These are phyloP conservation scores for Desmodesmus armatus DNA, from an alignment of 139 green algal genomes.

Conservation along the genomic window DNA sequence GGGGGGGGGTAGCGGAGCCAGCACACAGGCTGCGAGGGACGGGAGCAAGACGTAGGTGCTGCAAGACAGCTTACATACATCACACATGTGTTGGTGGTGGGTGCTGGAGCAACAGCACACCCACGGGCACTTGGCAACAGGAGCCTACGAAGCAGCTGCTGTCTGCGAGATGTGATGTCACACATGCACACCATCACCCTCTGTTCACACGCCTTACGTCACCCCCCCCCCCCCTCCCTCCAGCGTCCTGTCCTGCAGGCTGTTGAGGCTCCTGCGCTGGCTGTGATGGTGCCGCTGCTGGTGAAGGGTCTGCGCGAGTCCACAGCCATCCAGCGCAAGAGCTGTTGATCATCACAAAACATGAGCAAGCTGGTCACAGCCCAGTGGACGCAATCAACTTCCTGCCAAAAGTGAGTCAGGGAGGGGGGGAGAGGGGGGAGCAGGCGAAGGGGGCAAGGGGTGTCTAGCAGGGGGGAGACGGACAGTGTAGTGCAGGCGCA, in stretches of 20 bases:
- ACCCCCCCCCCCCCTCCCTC: too few species aligned
- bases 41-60: too few species aligned
- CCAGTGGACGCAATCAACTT: slow-evolving; percentile 86
- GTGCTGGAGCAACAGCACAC: background rate
- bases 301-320: slow-evolving; percentile 74
- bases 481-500: too few species aligned
- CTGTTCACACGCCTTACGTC: too few species aligned
- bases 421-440: too few species aligned
- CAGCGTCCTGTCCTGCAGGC: slow-evolving; percentile 32
- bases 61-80: too few species aligned
- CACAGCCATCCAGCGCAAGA: slow-evolving; percentile 91
- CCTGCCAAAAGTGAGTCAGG: slow-evolving; percentile 74
- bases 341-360: slow-evolving; percentile 93
- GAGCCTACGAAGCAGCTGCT: background rate
- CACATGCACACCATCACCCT: background rate
- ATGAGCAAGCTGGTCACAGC: slow-evolving; percentile 95
- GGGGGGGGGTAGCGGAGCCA: too few species aligned
- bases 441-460: background rate
- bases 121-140: background rate
- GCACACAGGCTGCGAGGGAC: too few species aligned
- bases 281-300: slow-evolving; percentile 92
- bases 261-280: slow-evolving; percentile 83
- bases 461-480: too few species aligned
- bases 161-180: background rate
- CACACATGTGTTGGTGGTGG: too few species aligned